Evolutionary conservation across 2,329 filamentous ascomycete genomes (phyloP), one percentile per base, ranked within the genome.

Genomic region (Diaporthe eres): DNA sequence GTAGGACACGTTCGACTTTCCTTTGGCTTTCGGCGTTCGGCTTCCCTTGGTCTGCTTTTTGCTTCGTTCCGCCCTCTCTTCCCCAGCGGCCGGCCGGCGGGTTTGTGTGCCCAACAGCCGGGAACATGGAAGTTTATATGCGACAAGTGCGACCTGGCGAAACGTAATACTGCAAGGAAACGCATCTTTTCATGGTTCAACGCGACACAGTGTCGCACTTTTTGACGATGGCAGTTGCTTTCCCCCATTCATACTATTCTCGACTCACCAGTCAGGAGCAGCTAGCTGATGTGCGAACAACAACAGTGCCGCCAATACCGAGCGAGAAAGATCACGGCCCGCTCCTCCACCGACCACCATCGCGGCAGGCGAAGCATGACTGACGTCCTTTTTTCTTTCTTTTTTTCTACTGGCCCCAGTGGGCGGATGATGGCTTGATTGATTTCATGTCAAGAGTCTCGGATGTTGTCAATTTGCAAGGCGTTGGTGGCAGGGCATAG

Each of bases 281-380:
- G 19, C 60, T 70, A 57, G 70, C 75, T 77, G 57, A 77, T 67
- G 15, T 67, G 31, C 60, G 8, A 44, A 39, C 17, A 44, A 67
- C 39, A 68, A 68, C 49, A 77, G 75, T 75, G 37, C 61, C 61
- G 22, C 15, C 61, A 60, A 15, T 47, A 10, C 17, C 47, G 47
- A 61, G 31, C 47, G 74, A 77, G 31, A 77, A 77, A 51, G 75
- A 75, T 12, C 61, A 58, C 31, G 47, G 68, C 31, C 72, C 42
- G 13, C 70, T 74, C 51, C n/a, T 74, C 25, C 63, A 73, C 19
- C 47, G 55, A 25, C 58, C 58, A 2, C 72, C 75, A 17, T 57
- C 74, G 31, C 75, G 74, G 42, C 68, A 75, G 34, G 55, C 70
- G 13, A 77, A 77, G 39, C 71, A 75, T 10, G 75, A 77, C 34